Evolutionary conservation across 2,329 filamentous ascomycete genomes (phyloP).

Genomic region (Sarocladium kiliense): DNA sequence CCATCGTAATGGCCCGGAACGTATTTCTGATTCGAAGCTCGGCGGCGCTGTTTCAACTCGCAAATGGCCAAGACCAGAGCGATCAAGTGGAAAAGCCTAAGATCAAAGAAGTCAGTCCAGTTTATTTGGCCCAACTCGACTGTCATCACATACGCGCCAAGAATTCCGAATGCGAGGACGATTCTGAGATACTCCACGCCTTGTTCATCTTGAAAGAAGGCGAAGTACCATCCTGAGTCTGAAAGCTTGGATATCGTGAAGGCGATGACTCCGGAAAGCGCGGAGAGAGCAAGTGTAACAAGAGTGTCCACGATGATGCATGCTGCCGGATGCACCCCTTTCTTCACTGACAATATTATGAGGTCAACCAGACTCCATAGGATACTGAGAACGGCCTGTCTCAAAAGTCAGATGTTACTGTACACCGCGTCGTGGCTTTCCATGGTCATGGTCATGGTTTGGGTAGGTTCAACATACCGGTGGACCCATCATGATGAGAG

Average conservation of each 20-base stretch:
- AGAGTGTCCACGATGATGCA: constrained; percentile 13
- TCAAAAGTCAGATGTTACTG: background rate
- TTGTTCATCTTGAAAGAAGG: constrained; percentile 12
- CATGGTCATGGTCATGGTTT: background rate
- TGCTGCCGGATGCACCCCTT: constrained; percentile 10
- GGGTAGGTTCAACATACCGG: constrained; percentile 13
- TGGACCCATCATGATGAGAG: constrained; percentile 15
- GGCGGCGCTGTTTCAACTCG: background rate
- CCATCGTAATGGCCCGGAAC: background rate
- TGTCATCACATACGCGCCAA: constrained; percentile 11
- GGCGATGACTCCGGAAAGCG: constrained; percentile 13
- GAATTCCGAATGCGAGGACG: constrained; percentile 12
- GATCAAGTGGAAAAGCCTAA: background rate
- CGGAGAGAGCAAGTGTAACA: constrained; percentile 12
- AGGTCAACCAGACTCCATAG: constrained; percentile 12
- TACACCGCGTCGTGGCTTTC: too few relatives aligned
- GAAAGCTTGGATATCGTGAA: constrained; percentile 13
- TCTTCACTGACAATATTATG: constrained; percentile 9
- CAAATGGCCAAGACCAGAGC: background rate
- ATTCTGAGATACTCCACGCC: constrained; percentile 12
- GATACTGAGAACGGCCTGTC: constrained; percentile 10
- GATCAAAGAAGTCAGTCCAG: background rate
- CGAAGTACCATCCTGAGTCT: constrained; percentile 15
- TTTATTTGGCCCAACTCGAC: background rate
- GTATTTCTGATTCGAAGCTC: background rate